Conservation (phyloP, 495 filamentous ascomycete genomes). For the Patellaria atrata region DNA sequence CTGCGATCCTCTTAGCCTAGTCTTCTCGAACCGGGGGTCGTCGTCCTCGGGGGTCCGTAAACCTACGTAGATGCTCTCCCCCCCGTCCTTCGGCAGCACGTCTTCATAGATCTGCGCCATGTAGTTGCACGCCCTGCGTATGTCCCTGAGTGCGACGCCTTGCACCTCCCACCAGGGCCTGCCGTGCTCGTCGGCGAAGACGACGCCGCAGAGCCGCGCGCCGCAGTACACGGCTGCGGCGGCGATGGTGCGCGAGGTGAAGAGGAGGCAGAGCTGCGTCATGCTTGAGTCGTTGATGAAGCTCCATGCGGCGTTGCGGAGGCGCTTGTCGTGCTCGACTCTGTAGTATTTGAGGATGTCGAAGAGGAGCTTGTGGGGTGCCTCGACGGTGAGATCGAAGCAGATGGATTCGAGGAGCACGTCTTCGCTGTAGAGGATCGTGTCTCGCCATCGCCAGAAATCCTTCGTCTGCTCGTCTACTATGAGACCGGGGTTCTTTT, state of each 20-base stretch:
- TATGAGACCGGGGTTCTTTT: constrained; percentile 72
- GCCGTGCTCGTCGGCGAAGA: constrained; percentile 62
- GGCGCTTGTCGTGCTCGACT: constrained; percentile 52
- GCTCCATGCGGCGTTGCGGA: constrained; percentile 77
- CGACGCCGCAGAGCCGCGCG: constrained; percentile 49
- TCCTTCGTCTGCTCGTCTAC: constrained; percentile 94
- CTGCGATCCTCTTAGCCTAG: constrained; percentile 10
- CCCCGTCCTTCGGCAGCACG: constrained; percentile 16
- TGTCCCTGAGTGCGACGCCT: constrained; percentile 44
- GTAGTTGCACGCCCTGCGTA: constrained; percentile 50
- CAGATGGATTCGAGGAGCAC: constrained; percentile 79
- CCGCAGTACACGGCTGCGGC: constrained; percentile 79
- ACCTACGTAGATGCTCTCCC: constrained; percentile 24
- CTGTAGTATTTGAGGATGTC: constrained; percentile 56
- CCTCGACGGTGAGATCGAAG: constrained; percentile 82
- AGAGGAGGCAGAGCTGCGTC: constrained; percentile 73
- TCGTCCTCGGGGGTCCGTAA: constrained; percentile 23
- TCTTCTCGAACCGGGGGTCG: constrained; percentile 12
- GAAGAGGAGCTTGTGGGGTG: constrained; percentile 68
- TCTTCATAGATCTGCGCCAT: constrained; percentile 63
- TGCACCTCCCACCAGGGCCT: constrained; percentile 76
- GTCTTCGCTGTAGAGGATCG: constrained; percentile 81
- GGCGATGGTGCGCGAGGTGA: constrained; percentile 62
- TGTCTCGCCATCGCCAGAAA: constrained; percentile 93
- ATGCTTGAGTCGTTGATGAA: constrained; percentile 82